Percentiles rank a stretch among this genome's conserved stretches.
Conservation (phyloP, 2,329 filamentous ascomycete genomes). For the Epichloe festucae region DNA sequence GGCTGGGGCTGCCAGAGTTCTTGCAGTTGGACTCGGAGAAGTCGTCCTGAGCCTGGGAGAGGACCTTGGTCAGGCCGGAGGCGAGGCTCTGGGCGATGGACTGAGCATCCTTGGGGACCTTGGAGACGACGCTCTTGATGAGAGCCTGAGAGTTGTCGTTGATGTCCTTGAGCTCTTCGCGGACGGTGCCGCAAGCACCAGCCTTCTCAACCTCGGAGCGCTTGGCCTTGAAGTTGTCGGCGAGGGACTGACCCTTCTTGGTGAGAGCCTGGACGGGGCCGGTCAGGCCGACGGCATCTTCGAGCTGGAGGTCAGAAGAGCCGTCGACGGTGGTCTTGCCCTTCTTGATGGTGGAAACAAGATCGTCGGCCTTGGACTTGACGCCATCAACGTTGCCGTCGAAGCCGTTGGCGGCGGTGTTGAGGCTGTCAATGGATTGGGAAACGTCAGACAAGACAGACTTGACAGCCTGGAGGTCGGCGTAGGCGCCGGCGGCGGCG, state of each 20-base stretch:
- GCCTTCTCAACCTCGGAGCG: conserved; percentile 17
- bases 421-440: conserved; percentile 9
- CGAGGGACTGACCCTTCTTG: conserved; percentile 13
- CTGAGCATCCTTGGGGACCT: conserved; percentile 18
- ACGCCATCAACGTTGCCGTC: conserved; percentile 10
- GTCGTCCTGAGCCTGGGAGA: conserved; percentile 12
- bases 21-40: conserved; percentile 19
- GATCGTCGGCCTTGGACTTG: conserved; percentile 10
- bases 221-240: conserved; percentile 14
- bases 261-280: conserved; percentile 12
- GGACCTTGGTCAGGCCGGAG: conserved; percentile 11
- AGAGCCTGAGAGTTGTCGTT: conserved; percentile 14
- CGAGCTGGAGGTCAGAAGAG: conserved; percentile 6
- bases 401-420: conserved; percentile 14
- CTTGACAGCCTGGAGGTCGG: conserved; percentile 8
- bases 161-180: conserved; percentile 13
- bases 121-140: conserved; percentile 17
- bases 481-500: conserved; percentile 8
- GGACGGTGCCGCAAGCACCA: conserved; percentile 15
- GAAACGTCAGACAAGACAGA: conserved; percentile 6
- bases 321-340: conserved; percentile 8
- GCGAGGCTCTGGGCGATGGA: conserved; percentile 15
- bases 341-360: conserved; percentile 10
- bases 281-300: conserved; percentile 9
- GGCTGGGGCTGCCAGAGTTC: conserved; percentile 7